Evolutionary conservation across 441 rosid species (phyloP), one percentile per base, ranked within the genome.

Genomic region (Arabidopsis hybrid): DNA sequence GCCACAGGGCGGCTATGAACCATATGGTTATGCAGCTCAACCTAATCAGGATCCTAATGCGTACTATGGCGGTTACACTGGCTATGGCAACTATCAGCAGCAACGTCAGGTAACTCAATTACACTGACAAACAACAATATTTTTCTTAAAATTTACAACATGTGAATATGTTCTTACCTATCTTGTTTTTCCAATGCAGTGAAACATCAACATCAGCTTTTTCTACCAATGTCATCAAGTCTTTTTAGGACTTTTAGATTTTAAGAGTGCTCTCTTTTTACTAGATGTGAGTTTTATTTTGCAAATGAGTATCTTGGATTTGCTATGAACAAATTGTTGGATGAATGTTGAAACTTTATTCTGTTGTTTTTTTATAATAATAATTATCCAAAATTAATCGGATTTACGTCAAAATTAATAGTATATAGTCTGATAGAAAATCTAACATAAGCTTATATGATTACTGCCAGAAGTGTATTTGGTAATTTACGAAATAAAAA

Each of bases 1-100:
- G 73, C 69, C 87, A 45, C 99, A 89, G 71, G 97, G 97, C 42
- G 97, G 98, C 45, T 91, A 90, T 14, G 99, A 95, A 78, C 88
- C 82, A 49, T 95, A 91, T 76, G 98, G 96, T 29, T 95, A 89
- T 74, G 92, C 92, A 16, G 82, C 93, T 43, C 86, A 26, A 61
- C 38, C 93, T 39, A 84, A 97, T 42, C 99, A 91, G 77, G 97
- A 93, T 52, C 95, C 99, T 55, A 90, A 76, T 84, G 84, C 92
- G 80, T 95, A 86, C 74, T 95, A 93, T 61, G 95, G 95, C 18
- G 38, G 51, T 67, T 91, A 91, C 83, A 80, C 95, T 6, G 75
- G 75, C 40, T 95, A 93, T 34, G 90, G 88, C 7, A 87, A 86
- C 78, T 91, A 88, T 78, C 92, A 84, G 79, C 95, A 86, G 79